These are phyloP conservation scores for Discostella stelligera DNA, from an alignment of 352 stramenopile genomes.

Conservation along the genomic window DNA sequence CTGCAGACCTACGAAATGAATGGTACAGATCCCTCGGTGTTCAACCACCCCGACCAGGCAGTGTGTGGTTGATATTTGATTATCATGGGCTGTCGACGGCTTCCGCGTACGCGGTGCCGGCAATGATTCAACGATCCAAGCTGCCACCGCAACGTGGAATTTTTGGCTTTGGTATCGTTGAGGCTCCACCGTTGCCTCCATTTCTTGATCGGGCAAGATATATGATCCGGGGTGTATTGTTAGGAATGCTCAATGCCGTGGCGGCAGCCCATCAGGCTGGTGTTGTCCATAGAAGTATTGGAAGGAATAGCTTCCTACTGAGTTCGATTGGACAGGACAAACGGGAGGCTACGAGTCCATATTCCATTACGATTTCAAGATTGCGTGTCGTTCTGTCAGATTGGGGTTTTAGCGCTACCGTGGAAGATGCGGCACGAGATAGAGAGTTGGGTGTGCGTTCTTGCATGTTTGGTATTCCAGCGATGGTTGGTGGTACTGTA, in stretches of 20 bases:
- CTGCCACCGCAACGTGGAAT: conserved; percentile 61
- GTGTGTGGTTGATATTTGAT: conserved; percentile 71
- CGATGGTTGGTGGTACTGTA: background rate
- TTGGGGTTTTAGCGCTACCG: conserved; percentile 65
- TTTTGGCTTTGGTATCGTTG: conserved; percentile 54
- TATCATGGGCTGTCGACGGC: conserved; percentile 68
- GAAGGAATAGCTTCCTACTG: conserved; percentile 63
- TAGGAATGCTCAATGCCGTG: conserved; percentile 54
- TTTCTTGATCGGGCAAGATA: conserved; percentile 64
- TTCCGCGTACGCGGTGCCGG: conserved; percentile 48
- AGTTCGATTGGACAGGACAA: conserved; percentile 65
- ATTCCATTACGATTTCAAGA: conserved; percentile 34
- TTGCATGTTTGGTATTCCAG: conserved; percentile 60
- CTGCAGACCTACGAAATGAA: conserved; percentile 48
- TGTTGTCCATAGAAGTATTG: conserved; percentile 74
- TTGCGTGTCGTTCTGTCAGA: conserved; percentile 65
- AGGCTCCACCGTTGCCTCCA: conserved; percentile 52
- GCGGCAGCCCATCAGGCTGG: conserved; percentile 62
- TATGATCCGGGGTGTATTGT: conserved; percentile 65
- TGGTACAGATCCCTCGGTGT: conserved; percentile 73
- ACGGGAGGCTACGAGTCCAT: conserved; percentile 56
- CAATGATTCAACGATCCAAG: conserved; percentile 41
- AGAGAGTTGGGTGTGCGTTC: conserved; percentile 58
- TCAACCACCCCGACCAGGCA: conserved; percentile 52
- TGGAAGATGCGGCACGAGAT: conserved; percentile 56